Evolutionary conservation across 129 eudicot genomes (phyloP), one percentile per base, ranked within the genome.

Genomic region (Flaveria ramosissima): DNA sequence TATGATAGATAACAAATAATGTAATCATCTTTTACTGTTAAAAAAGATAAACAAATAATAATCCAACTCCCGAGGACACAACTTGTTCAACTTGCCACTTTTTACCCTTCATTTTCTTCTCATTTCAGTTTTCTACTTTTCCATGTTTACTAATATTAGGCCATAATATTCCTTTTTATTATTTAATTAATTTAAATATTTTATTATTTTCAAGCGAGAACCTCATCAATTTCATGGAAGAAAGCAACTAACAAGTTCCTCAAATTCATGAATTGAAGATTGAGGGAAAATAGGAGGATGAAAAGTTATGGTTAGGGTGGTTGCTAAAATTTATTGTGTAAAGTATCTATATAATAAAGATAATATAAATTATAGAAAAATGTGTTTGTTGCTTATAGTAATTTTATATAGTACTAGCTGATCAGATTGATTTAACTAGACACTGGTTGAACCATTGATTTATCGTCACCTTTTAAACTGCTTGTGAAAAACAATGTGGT

Each of bases 51-150:
- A 24, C 78, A 75, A 61, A 75, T 62, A 14, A 62, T 32, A 62
- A 62, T 27, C 71, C 71, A 62, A 62, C 61, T 75, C 79, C 79
- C 78, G 66, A 74, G 70, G 70, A 74, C 45, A 61, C 78, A 74
- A 74, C 19, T 75, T 75, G 71, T 45, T 62, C 79, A 75, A 75
- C 14, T 75, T 75, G 71, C 45, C 71, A 16, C 52, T 42, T 10
- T 75, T 75, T 75, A 16, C 52, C 61, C 62, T 8, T 45, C 46
- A 24, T 26, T 24, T 48, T 45, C 9, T 64, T 32, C 59, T 20
- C 69, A 73, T 1, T 56, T 42, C 55, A 74, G 15, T 74, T 74
- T 41, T 74, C 27, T 39, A 41, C 11, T 30, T 46, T 7, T 43
- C 12, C 10, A 9, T 43, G 47, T 43, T 43, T 10, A 43, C 13